These are phyloP conservation scores for Suillus subluteus DNA, from an alignment of 768 basidiomycete genomes.

Conservation along the genomic window DNA sequence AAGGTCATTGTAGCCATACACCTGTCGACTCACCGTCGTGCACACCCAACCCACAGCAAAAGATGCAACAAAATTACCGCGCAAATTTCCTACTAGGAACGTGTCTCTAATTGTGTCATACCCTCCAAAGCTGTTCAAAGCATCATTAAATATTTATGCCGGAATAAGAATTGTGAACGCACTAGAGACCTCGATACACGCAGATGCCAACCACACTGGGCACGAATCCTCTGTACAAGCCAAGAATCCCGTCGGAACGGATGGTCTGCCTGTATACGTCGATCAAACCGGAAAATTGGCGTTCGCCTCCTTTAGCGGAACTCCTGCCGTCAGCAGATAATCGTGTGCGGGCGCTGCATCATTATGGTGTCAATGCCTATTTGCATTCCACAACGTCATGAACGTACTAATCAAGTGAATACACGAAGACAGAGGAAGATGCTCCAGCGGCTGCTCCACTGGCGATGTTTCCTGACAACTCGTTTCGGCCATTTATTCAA, in stretches of 20 bases:
- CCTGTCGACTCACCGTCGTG: slow-evolving; percentile 38
- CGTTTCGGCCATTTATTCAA: not conserved
- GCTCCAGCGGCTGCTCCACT: slow-evolving; percentile 50
- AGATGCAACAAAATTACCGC: slow-evolving; percentile 44
- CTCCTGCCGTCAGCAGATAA: slow-evolving; percentile 45
- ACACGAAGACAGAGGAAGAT: slow-evolving; percentile 45
- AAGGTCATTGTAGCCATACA: not conserved
- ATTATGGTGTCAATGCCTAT: not conserved
- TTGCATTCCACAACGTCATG: not conserved
- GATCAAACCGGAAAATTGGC: slow-evolving; percentile 44
- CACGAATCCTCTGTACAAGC: slow-evolving; percentile 46
- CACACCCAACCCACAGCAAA: slow-evolving; percentile 46
- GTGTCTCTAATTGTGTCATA: slow-evolving; percentile 45
- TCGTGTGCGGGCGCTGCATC: slow-evolving; percentile 42
- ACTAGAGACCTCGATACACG: slow-evolving; percentile 50
- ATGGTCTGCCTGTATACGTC: slow-evolving; percentile 50
- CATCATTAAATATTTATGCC: not conserved
- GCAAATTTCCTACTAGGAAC: slow-evolving; percentile 40
- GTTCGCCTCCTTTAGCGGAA: slow-evolving; percentile 39
- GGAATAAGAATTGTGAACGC: slow-evolving; percentile 15
- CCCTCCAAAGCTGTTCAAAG: slow-evolving; percentile 41
- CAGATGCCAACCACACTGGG: slow-evolving; percentile 46
- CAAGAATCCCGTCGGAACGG: slow-evolving; percentile 42
- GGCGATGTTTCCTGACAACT: slow-evolving; percentile 39
- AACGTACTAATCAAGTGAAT: slow-evolving; percentile 48